Base-by-base conservation (phyloP, 371 early-diverging fungal genomes). In the Saksenaea vasiformis region DNA sequence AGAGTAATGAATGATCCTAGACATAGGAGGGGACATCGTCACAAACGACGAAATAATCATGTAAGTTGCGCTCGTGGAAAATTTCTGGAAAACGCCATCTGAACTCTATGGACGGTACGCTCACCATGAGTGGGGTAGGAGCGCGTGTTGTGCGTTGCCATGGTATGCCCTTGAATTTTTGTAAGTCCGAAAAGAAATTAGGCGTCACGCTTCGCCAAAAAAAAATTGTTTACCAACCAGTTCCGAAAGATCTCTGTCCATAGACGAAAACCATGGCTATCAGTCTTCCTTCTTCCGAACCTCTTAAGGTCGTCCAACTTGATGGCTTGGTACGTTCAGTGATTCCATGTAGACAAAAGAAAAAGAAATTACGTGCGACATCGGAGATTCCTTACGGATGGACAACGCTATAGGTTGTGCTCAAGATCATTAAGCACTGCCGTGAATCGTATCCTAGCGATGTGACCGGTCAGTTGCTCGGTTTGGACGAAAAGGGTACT, bases 371-470 rank as follows among this genome's bases (percentile, higher is more conserved):
- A 39, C n/a, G 39, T 11, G 11, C 39, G n/a, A n/a, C 39, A 39
- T 39, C 39, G 39, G 39, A n/a, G 11, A 14, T 39, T 11, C 11
- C 11, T 39, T 39, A n/a, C 39, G 11, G 11, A 39, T 41, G 43
- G 14, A 41, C 19, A 17, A 41, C 14, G 19, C 19, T 47, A 19
- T 72, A 90, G 90, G 94, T 90, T 64, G 89, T 95, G 35, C 82
- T 97, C 62, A 95, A 97, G 85, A 96, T 98, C 78, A 87, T 93
- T 73, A 97, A 98, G 85, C 97, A 97, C 81, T 90, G 94, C 77
- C 88, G 93, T 59, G 95, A 94, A 76, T 79, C 82, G 57, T 85
- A 81, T 64, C 94, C 93, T 53, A 81, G 75, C 67, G 82, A 91
- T 60, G 95, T 92, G 56, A 94, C 95, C 66, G 98, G 98, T 58